Evolutionary conservation across 2,329 filamentous ascomycete genomes (phyloP), one percentile per base, ranked within the genome.

Genomic region (Sphaceloma murrayae): DNA sequence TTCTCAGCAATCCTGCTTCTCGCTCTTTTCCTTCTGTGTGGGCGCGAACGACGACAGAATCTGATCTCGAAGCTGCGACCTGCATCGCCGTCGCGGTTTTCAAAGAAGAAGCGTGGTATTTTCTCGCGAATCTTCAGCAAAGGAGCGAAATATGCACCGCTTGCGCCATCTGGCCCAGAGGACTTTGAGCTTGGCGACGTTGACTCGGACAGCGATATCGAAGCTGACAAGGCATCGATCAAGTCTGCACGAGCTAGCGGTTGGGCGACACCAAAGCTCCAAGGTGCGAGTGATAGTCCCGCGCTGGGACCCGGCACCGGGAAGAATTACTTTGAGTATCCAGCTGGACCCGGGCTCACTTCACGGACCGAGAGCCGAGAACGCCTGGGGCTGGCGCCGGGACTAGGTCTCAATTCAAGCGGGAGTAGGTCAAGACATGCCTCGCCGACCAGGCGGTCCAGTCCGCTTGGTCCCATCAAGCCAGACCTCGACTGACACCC

Each of bases 321-420:
- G 29, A 38, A 58, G 71, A 2, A 68, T 4, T 67, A 67, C 26
- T 73, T 73, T 34, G 75, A 78, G 2, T 33, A 34, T 10, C 39
- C 27, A 13, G 24, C 29, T 10, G 24, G 29, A 5, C 22, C 18
- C 13, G 88, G 88, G 1, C 61, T 95, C 51, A 79, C 85, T 44
- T 75, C 86, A 2, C 70, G 89, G 52, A 93, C 85, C 0, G 89
- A 95, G 58, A 94, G 86, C 58, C 72, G 86, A 43, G 91, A 96
- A 58, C 73, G 85, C 47, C 63, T 95, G 27, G 70, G 42, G 8
- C 10, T 45, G 31, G 27, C 29, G 7, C 30, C 22, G 2, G 31
- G 17, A 22, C 31, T 34, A 10, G 21, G 30, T 17, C 30, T 29
- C 10, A 45, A 36, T 14, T 22, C 42, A 27, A 45, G 42, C 31